Evolutionary conservation across 2,329 filamentous ascomycete genomes (phyloP).

Genomic region (Microcyclospora pomicola): DNA sequence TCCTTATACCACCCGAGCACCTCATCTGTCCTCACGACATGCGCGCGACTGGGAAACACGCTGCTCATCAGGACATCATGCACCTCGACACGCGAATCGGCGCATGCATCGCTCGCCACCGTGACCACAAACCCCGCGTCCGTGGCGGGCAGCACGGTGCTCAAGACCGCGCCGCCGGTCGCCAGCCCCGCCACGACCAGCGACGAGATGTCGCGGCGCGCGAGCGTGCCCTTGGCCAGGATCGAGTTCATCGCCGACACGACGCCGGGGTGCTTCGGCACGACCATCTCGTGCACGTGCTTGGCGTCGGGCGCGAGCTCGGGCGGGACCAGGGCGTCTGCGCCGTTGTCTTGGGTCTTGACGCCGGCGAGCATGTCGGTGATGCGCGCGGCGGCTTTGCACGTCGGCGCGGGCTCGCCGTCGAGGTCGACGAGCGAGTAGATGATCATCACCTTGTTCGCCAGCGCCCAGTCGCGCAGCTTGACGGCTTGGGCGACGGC

Average conservation of each 20-base stretch:
- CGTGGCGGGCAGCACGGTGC: constrained; percentile 6
- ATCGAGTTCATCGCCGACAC: constrained; percentile 6
- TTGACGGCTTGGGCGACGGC: constrained; percentile 1
- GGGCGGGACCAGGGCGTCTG: constrained; percentile 1
- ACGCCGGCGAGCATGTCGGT: neutral
- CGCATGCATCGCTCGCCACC: constrained; percentile 8
- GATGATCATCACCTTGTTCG: constrained; percentile 6
- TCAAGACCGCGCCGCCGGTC: constrained; percentile 6
- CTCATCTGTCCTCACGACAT: constrained; percentile 5
- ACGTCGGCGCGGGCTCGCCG: neutral
- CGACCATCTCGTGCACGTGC: constrained; percentile 2
- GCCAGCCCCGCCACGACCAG: constrained; percentile 7
- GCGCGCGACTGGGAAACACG: constrained; percentile 2
- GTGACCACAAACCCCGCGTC: constrained; percentile 8
- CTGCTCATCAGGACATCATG: constrained; percentile 5
- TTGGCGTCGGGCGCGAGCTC: constrained; percentile 1
- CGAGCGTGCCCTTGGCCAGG: constrained; percentile 3
- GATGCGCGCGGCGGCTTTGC: constrained; percentile 3
- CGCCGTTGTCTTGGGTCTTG: neutral
- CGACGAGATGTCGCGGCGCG: constrained; percentile 4
- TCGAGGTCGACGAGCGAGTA: constrained; percentile 7
- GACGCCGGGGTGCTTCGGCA: constrained; percentile 4
- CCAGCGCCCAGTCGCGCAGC: constrained; percentile 7
- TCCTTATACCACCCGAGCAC: constrained; percentile 2
- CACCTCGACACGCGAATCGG: constrained; percentile 5